These are phyloP conservation scores for Rugosomyces carneus DNA, from an alignment of 1,284 basidiomycete genomes.

Conservation along the genomic window DNA sequence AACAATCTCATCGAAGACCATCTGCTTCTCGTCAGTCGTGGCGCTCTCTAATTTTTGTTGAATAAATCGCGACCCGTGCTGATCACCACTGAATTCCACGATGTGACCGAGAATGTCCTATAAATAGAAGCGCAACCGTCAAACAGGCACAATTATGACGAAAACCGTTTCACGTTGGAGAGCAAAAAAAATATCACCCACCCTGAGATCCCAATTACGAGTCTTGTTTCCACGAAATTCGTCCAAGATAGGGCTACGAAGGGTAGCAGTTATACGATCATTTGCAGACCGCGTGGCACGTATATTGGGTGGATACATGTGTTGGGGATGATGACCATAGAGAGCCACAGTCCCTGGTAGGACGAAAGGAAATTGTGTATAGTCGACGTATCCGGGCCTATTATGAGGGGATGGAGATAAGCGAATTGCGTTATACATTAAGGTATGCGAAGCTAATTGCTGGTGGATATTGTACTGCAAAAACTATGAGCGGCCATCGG, in stretches of 20 bases:
- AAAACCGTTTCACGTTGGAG: not conserved
- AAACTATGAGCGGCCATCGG: slow-evolving; percentile 1
- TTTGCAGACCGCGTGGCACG: slow-evolving; percentile 37
- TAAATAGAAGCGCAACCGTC: not conserved
- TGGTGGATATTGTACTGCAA: slow-evolving; percentile 45
- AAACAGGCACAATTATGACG: slow-evolving; percentile 7
- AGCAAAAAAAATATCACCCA: slow-evolving; percentile 30
- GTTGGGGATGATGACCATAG: slow-evolving; percentile 35
- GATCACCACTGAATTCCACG: slow-evolving; percentile 92
- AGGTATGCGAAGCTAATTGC: slow-evolving; percentile 36
- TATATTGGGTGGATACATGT: slow-evolving; percentile 35
- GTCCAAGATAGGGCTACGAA: slow-evolving; percentile 71
- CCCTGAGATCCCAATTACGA: slow-evolving; percentile 76
- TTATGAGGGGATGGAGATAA: slow-evolving; percentile 35
- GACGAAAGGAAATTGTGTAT: slow-evolving; percentile 43
- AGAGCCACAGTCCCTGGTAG: slow-evolving; percentile 35
- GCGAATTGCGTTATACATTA: slow-evolving; percentile 36
- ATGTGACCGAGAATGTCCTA: slow-evolving; percentile 85
- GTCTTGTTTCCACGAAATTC: slow-evolving; percentile 81
- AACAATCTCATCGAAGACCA: slow-evolving; percentile 88
- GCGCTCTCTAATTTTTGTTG: slow-evolving; percentile 81
- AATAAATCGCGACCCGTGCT: slow-evolving; percentile 89
- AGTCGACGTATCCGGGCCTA: slow-evolving; percentile 45
- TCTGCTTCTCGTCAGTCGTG: slow-evolving; percentile 70
- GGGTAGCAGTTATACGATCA: slow-evolving; percentile 30